Percentiles rank a stretch among this genome's conserved stretches.
Evolutionary conservation across 108 stramenopile genomes (phyloP).

Genomic region (Asterionellopsis glacialis): DNA sequence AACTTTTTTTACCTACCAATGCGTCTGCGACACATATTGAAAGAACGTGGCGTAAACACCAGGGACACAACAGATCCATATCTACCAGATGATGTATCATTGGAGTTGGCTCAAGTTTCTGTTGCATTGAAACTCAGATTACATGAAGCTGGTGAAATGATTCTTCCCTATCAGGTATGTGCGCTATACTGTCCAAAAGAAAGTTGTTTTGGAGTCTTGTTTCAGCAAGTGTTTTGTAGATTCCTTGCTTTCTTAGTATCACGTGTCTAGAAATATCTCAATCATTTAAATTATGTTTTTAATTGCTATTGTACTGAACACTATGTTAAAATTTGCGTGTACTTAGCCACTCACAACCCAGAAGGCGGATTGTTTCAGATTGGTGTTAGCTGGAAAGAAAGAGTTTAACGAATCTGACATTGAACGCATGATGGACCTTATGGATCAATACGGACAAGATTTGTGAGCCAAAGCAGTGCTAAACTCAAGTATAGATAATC

Average conservation of each 20-base stretch:
- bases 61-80: not conserved
- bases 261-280: too few species aligned
- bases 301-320: too few species aligned
- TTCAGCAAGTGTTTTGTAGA: too few species aligned
- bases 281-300: too few species aligned
- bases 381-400: constrained; percentile 48
- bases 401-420: constrained; percentile 32
- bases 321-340: too few species aligned
- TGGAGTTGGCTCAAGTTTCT: constrained; percentile 34
- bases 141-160: constrained; percentile 46
- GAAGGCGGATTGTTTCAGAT: constrained; percentile 48
- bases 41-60: too few species aligned
- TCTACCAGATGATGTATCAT: constrained; percentile 37
- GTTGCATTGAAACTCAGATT: constrained; percentile 38
- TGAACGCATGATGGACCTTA: constrained; percentile 29
- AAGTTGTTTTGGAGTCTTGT: too few species aligned
- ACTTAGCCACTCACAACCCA: constrained; percentile 49
- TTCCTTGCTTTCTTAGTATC: too few species aligned
- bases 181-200: too few species aligned
- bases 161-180: constrained; percentile 32
- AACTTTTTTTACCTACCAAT: constrained; percentile 57
- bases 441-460: constrained; percentile 14
- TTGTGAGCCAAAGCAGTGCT: too few species aligned
- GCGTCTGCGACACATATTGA: constrained; percentile 16
- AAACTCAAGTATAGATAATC: too few species aligned